phyloP scores from a whole-genome alignment of 164 flowering plant species.

The Chimonanthus salicifolius region DNA sequence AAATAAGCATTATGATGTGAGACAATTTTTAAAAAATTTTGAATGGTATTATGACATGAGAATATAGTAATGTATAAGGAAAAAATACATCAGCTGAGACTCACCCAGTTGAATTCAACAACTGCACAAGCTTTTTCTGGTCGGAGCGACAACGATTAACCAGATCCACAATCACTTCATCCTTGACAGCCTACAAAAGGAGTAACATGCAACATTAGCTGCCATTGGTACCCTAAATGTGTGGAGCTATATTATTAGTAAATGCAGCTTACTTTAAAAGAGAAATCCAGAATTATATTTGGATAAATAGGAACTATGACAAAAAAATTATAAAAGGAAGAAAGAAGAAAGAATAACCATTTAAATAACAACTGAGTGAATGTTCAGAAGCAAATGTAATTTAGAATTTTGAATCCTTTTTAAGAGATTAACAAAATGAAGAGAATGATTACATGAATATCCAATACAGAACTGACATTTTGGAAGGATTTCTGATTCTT shows the following conservation, averaged over 20 bases:
- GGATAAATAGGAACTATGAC: neutral
- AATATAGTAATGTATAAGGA: neutral
- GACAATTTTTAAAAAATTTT: too few species aligned
- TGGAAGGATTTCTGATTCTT: neutral
- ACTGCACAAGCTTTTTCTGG: conserved; percentile 82
- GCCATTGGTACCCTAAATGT: neutral
- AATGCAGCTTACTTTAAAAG: too few species aligned
- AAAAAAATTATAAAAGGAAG: too few species aligned
- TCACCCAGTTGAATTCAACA: conserved; percentile 73
- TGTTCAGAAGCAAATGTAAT: neutral
- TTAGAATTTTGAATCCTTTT: neutral
- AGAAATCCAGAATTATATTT: too few species aligned
- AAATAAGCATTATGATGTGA: too few species aligned
- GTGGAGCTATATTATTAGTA: too few species aligned
- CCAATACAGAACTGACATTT: neutral
- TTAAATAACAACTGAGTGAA: too few species aligned
- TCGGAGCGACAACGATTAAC: conserved; percentile 67
- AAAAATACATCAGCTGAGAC: conserved; percentile 6
- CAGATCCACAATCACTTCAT: conserved; percentile 89
- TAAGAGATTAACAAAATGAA: neutral
- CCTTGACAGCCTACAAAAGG: conserved; percentile 63
- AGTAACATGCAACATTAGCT: conserved; percentile 2
- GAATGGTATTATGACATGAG: neutral
- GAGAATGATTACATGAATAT: neutral
- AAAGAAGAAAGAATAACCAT: neutral